Evolutionary conservation across 1,284 basidiomycete genomes (phyloP).

Genomic region (Fomitopsis pinicola): DNA sequence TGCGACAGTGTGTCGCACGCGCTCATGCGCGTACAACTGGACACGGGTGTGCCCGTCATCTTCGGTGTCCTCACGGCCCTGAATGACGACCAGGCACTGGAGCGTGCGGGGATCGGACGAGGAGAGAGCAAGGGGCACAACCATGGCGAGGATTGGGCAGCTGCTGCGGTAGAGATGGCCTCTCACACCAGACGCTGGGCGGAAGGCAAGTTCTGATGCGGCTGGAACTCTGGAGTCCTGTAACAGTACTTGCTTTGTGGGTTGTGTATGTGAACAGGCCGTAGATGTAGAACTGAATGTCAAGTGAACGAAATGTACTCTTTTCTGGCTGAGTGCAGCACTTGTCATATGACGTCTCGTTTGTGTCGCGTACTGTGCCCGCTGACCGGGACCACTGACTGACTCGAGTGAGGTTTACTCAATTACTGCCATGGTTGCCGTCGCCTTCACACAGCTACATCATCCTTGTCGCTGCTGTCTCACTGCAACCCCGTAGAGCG

Average conservation of each 20-base stretch:
- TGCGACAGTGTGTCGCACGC: slow-evolving; percentile 89
- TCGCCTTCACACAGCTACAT: neutral
- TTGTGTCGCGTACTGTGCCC: neutral
- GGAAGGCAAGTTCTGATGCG: slow-evolving; percentile 59
- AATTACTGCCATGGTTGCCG: neutral
- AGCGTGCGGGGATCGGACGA: slow-evolving; percentile 80
- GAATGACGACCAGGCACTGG: slow-evolving; percentile 91
- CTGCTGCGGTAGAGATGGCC: slow-evolving; percentile 93
- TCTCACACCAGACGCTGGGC: slow-evolving; percentile 70
- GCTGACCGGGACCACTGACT: neutral
- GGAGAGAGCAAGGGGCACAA: slow-evolving; percentile 77
- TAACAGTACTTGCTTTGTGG: neutral
- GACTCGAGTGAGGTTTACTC: neutral
- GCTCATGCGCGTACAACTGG: slow-evolving; percentile 91
- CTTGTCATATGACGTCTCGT: neutral
- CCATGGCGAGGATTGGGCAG: slow-evolving; percentile 95
- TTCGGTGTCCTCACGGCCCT: slow-evolving; percentile 95
- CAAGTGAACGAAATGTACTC: neutral
- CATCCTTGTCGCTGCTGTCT: neutral
- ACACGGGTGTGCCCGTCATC: slow-evolving; percentile 92
- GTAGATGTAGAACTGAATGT: slow-evolving; percentile 4
- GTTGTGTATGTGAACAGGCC: slow-evolving; percentile 6
- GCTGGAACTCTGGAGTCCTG: neutral
- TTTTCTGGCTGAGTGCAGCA: neutral
- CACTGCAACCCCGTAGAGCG: neutral